phyloP scores from a whole-genome alignment of 768 basidiomycete genomes.

The Coprinopsis cinerea region DNA sequence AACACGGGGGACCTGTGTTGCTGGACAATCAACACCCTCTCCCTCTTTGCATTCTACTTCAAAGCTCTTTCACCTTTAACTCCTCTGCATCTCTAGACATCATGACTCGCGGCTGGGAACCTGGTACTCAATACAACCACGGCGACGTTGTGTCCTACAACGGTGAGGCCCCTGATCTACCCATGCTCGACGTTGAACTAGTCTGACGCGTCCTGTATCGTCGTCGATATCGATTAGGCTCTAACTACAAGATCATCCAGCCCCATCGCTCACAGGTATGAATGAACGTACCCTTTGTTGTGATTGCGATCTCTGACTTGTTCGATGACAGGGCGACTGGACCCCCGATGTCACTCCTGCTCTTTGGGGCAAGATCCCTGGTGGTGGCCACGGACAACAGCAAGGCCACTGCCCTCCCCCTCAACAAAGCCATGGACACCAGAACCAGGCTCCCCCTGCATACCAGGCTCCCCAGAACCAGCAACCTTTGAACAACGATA shows the following conservation, averaged over 20 bases:
- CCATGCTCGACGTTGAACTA: no score
- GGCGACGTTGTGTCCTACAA: constrained; percentile 52
- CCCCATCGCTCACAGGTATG: constrained; percentile 62
- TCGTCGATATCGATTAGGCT: constrained; percentile 28
- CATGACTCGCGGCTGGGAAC: constrained; percentile 53
- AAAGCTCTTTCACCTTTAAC: background rate
- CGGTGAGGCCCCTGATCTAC: no score
- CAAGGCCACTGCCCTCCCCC: constrained; percentile 13
- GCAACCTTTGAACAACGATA: constrained; percentile 4
- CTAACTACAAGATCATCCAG: constrained; percentile 65
- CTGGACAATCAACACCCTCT: background rate
- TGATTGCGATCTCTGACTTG: background rate
- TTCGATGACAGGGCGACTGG: constrained; percentile 53
- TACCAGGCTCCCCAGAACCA: constrained; percentile 9
- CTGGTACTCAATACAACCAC: constrained; percentile 52
- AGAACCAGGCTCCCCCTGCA: constrained; percentile 16
- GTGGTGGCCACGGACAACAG: constrained; percentile 16
- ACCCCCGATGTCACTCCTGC: constrained; percentile 55
- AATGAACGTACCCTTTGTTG: background rate
- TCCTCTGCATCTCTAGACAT: constrained; percentile 7
- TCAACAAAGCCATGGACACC: constrained; percentile 23
- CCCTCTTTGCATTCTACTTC: background rate
- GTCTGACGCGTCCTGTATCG: background rate
- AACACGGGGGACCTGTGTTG: background rate
- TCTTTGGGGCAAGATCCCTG: constrained; percentile 52